Percentiles rank a stretch among this genome's conserved stretches.
These are phyloP conservation scores for Epichloe sylvatica DNA, from an alignment of 2,329 filamentous ascomycete genomes.

Conservation along the genomic window DNA sequence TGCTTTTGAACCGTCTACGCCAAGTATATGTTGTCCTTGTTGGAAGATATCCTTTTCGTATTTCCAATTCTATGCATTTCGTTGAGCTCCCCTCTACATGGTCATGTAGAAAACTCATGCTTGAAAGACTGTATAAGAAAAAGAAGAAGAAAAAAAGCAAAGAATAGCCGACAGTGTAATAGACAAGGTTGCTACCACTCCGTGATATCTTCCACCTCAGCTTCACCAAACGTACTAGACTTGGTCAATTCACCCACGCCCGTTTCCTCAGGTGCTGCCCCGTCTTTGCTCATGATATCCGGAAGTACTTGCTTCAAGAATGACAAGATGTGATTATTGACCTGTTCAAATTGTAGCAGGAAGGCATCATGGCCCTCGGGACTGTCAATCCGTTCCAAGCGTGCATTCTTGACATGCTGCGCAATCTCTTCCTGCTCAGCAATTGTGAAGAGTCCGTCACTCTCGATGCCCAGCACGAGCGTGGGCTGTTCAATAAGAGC, in stretches of 20 bases:
- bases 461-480: constrained; percentile 86
- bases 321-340: constrained; percentile 71
- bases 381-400: constrained; percentile 76
- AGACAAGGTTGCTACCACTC: constrained; percentile 55
- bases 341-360: constrained; percentile 90
- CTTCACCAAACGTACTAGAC: constrained; percentile 86
- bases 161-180: background rate
- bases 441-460: constrained; percentile 91
- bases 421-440: constrained; percentile 92
- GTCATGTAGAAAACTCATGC: background rate
- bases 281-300: constrained; percentile 66
- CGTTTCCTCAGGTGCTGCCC: constrained; percentile 32
- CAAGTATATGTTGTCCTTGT: background rate
- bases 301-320: constrained; percentile 75
- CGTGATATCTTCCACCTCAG: constrained; percentile 90
- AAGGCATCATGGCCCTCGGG: constrained; percentile 96
- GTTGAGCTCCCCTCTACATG: background rate
- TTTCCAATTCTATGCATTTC: background rate
- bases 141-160: background rate
- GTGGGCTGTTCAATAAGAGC: constrained; percentile 76
- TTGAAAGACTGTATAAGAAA: background rate
- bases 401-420: constrained; percentile 60
- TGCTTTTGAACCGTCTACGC: background rate
- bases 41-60: background rate
- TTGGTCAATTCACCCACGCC: constrained; percentile 56